Base-by-base conservation (phyloP, 768 basidiomycete genomes). In the Asterophora parasitica region DNA sequence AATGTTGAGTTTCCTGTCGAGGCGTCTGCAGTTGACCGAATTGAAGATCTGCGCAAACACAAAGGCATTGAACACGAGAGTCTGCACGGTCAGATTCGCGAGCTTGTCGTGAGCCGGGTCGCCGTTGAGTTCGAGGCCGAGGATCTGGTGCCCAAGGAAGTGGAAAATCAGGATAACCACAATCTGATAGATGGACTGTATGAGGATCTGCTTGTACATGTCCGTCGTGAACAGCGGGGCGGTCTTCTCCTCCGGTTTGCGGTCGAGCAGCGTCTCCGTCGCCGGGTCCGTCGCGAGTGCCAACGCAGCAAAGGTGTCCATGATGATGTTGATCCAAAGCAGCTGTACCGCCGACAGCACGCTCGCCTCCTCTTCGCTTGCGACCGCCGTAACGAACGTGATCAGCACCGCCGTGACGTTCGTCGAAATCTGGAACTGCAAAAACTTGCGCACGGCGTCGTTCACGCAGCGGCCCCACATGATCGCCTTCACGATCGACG, bases 391-490 rank as follows among this genome's bases (percentile, higher is more conserved):
- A 50, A 95, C 79, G 57, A 92, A 94, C 9, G 95, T 97, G 61
- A 97, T 85, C 48, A 94, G 66, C 40, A 99, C 94, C 27, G 96
- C 96, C 5, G 93, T 93, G 51, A 98, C 81, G 72, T 99, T 99
- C 58, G 89, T 89, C 15, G 88, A 89, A 51, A 91, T 76, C 67
- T 92, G 92, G 77, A 96, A 96, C 70, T 97, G 95, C 50, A 99
- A 63, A 72, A 98, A 99, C 72, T 98, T 99, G 62, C 87, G 84
- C 42, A 98, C 96, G 0, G 94, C 83, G 60, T 99, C 96, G 65
- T 97, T 99, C 53, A 99, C 95, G 59, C 92, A 95, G 41, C 96
- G 89, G 35, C 96, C 96, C 95, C 96, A 98, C 75, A 96, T 93
- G 58, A 98, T 96, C 47, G 96, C 96, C 58, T 92, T 86, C 56